These are phyloP conservation scores for Helenozyma rhizophorensis DNA, from an alignment of 805 yeast species.

Conservation along the genomic window DNA sequence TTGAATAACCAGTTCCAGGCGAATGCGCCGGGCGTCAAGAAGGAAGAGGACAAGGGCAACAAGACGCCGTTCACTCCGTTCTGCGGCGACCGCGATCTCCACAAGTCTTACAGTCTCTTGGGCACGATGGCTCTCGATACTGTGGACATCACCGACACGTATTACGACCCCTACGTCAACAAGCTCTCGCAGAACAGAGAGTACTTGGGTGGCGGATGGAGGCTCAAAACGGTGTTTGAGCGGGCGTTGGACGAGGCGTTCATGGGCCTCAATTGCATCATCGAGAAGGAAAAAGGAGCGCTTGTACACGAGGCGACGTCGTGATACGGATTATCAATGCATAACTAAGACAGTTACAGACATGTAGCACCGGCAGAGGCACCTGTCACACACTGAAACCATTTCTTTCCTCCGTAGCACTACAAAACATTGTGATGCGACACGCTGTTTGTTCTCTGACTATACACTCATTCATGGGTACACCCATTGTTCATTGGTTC, in stretches of 20 bases:
- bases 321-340: too few species aligned
- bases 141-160: slow-evolving; percentile 38
- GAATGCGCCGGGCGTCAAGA: slow-evolving; percentile 24
- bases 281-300: slow-evolving; percentile 41
- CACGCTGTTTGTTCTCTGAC: too few species aligned
- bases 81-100: slow-evolving; percentile 74
- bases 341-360: too few species aligned
- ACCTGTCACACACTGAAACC: too few species aligned
- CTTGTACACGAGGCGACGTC: too few species aligned
- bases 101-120: slow-evolving; percentile 47
- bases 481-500: too few species aligned
- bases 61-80: slow-evolving; percentile 84
- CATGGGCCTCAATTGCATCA: slow-evolving; percentile 79
- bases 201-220: slow-evolving; percentile 83
- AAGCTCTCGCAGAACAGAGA: slow-evolving; percentile 54
- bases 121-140: slow-evolving; percentile 20
- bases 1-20: slow-evolving; percentile 36
- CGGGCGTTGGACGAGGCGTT: slow-evolving; percentile 85
- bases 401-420: too few species aligned
- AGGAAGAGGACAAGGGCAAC: slow-evolving; percentile 18
- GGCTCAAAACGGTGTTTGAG: slow-evolving; percentile 61
- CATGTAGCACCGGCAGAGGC: too few species aligned
- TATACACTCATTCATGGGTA: too few species aligned
- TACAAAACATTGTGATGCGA: too few species aligned
- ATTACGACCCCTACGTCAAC: slow-evolving; percentile 44